Percentiles rank a stretch among this genome's conserved stretches.
These are phyloP conservation scores for Euphorbia tirucalli DNA, from an alignment of 345 rosid genomes.

Conservation along the genomic window DNA sequence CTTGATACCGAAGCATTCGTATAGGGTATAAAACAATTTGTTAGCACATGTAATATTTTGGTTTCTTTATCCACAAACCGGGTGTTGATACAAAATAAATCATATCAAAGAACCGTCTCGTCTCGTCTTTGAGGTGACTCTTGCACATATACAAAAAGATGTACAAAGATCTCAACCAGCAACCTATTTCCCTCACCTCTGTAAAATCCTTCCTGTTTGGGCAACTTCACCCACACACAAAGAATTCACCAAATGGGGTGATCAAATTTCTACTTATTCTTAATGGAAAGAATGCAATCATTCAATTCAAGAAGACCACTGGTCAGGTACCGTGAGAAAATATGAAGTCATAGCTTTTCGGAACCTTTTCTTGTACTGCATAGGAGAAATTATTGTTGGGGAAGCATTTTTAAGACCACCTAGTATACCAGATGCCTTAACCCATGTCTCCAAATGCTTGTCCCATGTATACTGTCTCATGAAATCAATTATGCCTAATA, in stretches of 20 bases:
- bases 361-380: constrained; percentile 90
- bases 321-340: constrained; percentile 89
- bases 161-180: constrained; percentile 25
- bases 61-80: not conserved
- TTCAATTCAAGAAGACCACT: constrained; percentile 66
- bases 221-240: constrained; percentile 16
- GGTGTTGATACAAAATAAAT: not conserved
- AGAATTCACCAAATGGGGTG: not conserved
- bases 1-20: too few species aligned
- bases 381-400: constrained; percentile 87
- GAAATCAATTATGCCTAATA: constrained; percentile 93
- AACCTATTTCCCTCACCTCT: constrained; percentile 22
- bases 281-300: constrained; percentile 24
- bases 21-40: not conserved
- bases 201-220: constrained; percentile 17
- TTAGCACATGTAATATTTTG: not conserved
- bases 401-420: constrained; percentile 82
- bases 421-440: constrained; percentile 81
- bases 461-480: constrained; percentile 99
- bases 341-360: constrained; percentile 93
- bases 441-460: constrained; percentile 98
- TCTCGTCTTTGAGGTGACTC: constrained; percentile 7
- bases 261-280: not conserved
- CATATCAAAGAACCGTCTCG: not conserved
- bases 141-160: constrained; percentile 27